Conservation (phyloP, 2,329 filamentous ascomycete genomes). For the Berkeleyomyces basicola region DNA sequence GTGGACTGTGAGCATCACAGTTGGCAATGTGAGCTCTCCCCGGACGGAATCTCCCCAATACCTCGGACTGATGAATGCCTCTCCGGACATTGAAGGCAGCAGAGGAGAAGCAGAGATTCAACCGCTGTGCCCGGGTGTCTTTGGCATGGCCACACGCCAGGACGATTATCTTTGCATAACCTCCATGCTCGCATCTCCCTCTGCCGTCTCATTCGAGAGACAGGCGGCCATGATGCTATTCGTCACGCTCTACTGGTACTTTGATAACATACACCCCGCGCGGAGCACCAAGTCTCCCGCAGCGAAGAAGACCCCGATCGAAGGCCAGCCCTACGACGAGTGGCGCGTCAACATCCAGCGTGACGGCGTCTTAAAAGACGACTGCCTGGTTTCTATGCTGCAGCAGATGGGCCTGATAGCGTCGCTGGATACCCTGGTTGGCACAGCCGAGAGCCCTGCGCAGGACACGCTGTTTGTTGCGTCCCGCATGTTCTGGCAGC, state of each 20-base stretch:
- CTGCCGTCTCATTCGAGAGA: conserved; percentile 65
- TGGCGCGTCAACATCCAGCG: conserved; percentile 74
- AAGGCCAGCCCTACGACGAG: conserved; percentile 62
- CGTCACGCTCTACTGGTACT: conserved; percentile 93
- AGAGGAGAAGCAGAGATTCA: conserved; percentile 12
- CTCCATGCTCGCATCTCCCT: conserved; percentile 71
- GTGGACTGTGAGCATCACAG: conserved; percentile 79
- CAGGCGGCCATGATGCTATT: conserved; percentile 96
- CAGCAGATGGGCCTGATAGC: conserved; percentile 83
- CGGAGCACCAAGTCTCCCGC: conserved; percentile 41
- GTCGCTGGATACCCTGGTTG: conserved; percentile 55
- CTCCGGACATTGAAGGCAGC: not conserved
- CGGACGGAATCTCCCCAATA: not conserved
- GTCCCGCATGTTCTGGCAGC: conserved; percentile 75
- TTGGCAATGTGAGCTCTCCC: conserved; percentile 29
- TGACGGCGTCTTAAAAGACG: conserved; percentile 75
- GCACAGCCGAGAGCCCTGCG: conserved; percentile 43
- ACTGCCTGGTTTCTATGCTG: conserved; percentile 72
- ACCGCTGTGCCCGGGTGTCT: conserved; percentile 25
- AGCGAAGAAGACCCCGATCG: conserved; percentile 46
- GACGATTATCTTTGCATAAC: conserved; percentile 82
- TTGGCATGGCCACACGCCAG: conserved; percentile 54
- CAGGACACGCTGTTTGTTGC: conserved; percentile 76
- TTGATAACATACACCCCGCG: conserved; percentile 65
- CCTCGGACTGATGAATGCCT: not conserved